These are phyloP conservation scores for Pleurostoma richardsiae DNA, from an alignment of 2,329 filamentous ascomycete species.

Conservation along the genomic window DNA sequence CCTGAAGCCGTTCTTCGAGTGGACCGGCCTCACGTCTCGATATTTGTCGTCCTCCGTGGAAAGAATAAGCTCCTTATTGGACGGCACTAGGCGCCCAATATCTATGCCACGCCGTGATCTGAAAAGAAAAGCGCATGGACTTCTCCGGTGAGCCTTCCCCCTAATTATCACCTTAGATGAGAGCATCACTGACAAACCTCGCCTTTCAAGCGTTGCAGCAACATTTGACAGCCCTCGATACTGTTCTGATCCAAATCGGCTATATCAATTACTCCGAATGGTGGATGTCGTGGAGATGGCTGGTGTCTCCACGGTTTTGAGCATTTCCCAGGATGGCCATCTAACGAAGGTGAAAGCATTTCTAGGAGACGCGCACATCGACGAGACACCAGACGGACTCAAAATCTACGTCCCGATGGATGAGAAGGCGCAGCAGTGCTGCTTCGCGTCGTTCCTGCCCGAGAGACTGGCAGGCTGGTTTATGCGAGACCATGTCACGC, in stretches of 20 bases:
- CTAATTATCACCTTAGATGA: too few relatives aligned
- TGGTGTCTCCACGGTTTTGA: slow-evolving; percentile 19
- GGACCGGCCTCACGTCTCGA: slow-evolving; percentile 21
- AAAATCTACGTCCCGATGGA: slow-evolving; percentile 25
- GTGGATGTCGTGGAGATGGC: slow-evolving; percentile 21
- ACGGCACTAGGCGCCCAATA: slow-evolving; percentile 10
- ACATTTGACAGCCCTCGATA: too few relatives aligned
- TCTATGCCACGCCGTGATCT: slow-evolving; percentile 18
- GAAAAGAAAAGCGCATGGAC: slow-evolving; percentile 18
- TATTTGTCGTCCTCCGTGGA: slow-evolving; percentile 25
- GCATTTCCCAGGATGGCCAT: slow-evolving; percentile 18
- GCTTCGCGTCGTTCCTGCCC: slow-evolving; percentile 19
- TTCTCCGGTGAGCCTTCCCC: slow-evolving; percentile 22
- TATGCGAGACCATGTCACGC: slow-evolving; percentile 20
- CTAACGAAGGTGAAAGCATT: slow-evolving; percentile 4
- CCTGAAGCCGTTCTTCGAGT: slow-evolving; percentile 24
- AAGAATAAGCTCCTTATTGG: slow-evolving; percentile 23
- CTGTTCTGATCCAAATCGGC: too few relatives aligned
- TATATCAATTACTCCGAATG: slow-evolving; percentile 12
- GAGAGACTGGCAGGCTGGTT: slow-evolving; percentile 24
- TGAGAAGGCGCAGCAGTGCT: slow-evolving; percentile 17
- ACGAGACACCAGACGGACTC: slow-evolving; percentile 13
- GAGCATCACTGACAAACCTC: too few relatives aligned
- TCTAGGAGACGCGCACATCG: slow-evolving; percentile 17
- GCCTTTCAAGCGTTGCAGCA: too few relatives aligned